Percentiles rank a stretch among this genome's conserved stretches.
Conservation (phyloP, 148 eudicot genomes). For the Rhododendron vialii region DNA sequence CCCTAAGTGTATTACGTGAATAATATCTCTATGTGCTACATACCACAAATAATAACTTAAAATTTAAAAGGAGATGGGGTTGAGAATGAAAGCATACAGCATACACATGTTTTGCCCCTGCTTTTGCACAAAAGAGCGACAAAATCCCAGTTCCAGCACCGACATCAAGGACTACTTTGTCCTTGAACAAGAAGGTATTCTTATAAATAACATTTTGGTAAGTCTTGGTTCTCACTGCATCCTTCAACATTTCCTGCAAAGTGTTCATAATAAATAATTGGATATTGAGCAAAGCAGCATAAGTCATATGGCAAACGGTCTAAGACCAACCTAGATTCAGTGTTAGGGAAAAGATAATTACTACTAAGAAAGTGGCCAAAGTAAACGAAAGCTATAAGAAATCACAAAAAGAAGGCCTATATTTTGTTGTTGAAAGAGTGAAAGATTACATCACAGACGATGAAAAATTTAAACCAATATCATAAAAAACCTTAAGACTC, state of each 20-base stretch:
- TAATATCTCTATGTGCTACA: not conserved
- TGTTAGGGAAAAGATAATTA: not conserved
- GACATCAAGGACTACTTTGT: conserved; percentile 91
- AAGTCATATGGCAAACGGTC: not conserved
- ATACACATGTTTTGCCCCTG: conserved; percentile 97
- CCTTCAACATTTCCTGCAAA: conserved; percentile 98
- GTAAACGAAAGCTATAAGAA: not conserved
- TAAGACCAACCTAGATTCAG: not conserved
- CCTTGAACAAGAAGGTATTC: conserved; percentile 77
- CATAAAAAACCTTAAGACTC: not conserved
- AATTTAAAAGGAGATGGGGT: not conserved
- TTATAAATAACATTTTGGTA: conserved; percentile 89
- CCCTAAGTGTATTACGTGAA: not conserved
- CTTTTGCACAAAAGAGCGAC: conserved; percentile 98
- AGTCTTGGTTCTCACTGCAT: conserved; percentile 88
- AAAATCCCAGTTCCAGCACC: conserved; percentile 99
- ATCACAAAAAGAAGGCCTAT: not conserved
- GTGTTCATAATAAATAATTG: not conserved
- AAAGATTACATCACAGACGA: not conserved
- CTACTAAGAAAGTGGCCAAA: not conserved
- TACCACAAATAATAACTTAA: not conserved
- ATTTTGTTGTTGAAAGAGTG: not conserved
- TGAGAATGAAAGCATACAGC: conserved; percentile 51
- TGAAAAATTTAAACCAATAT: not conserved
- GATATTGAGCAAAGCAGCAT: not conserved